phyloP scores from a whole-genome alignment of 2,329 filamentous ascomycete genomes.

The Hypoxylon sp. region DNA sequence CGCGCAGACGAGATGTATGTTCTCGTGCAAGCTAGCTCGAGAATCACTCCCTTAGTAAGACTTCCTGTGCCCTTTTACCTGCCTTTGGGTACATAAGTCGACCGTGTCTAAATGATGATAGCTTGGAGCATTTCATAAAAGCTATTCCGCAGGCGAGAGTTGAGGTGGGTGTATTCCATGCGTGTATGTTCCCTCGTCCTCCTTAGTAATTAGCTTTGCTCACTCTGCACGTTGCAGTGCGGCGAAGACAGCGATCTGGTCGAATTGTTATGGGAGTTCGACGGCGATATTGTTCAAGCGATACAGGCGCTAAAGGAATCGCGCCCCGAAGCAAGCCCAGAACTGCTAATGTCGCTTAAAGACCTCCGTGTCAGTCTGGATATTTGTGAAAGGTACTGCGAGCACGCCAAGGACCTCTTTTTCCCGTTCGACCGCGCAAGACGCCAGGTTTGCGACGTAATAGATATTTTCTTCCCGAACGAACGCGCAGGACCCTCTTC shows the following conservation, averaged over 20 bases:
- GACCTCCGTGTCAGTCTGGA: constrained; percentile 44
- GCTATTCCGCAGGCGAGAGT: constrained; percentile 40
- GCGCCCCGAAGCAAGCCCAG: constrained; percentile 33
- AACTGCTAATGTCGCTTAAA: constrained; percentile 41
- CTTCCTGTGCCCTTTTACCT: not conserved
- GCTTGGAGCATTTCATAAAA: constrained; percentile 47
- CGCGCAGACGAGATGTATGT: constrained; percentile 54
- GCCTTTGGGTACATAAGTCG: not conserved
- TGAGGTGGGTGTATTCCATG: constrained; percentile 8
- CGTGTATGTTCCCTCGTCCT: not conserved
- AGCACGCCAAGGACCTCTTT: constrained; percentile 22
- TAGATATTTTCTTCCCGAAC: constrained; percentile 47
- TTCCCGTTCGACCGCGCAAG: constrained; percentile 51
- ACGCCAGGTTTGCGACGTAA: constrained; percentile 52
- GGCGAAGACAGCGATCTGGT: constrained; percentile 41
- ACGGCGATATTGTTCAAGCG: constrained; percentile 56
- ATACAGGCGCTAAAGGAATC: constrained; percentile 56
- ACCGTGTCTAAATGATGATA: constrained; percentile 25
- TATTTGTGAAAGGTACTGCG: constrained; percentile 47
- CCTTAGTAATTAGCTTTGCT: not conserved
- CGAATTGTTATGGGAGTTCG: constrained; percentile 47
- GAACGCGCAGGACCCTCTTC: not conserved
- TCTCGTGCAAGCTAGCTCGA: constrained; percentile 54
- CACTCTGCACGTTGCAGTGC: constrained; percentile 37
- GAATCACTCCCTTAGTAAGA: constrained; percentile 50